Conservation (phyloP, 2,329 filamentous ascomycete species). For the Trichophyton verrucosum region DNA sequence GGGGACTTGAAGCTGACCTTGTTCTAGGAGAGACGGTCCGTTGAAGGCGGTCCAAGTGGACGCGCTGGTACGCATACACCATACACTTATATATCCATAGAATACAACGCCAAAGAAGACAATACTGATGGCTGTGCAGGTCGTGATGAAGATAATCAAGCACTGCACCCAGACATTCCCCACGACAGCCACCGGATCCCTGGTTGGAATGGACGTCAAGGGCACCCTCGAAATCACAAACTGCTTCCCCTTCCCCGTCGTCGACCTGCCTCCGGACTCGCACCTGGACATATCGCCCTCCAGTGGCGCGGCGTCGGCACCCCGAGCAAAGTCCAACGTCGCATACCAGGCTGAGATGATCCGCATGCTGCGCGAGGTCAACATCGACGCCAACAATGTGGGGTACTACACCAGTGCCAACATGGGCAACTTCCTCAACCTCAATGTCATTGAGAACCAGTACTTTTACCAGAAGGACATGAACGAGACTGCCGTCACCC, state of each 20-base stretch:
- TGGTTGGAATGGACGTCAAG: constrained; percentile 85
- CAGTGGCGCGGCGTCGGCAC: constrained; percentile 70
- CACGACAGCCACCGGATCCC: constrained; percentile 73
- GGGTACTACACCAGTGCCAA: constrained; percentile 98
- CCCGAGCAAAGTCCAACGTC: constrained; percentile 79
- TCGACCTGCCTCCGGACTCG: constrained; percentile 57
- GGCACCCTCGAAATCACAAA: constrained; percentile 82
- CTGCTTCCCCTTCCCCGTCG: constrained; percentile 80
- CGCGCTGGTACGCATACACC: constrained; percentile 56
- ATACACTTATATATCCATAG: constrained; percentile 13
- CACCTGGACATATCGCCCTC: constrained; percentile 59
- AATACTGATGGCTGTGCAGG: constrained; percentile 39
- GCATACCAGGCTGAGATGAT: constrained; percentile 95
- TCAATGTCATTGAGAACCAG: constrained; percentile 95
- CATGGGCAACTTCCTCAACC: constrained; percentile 96
- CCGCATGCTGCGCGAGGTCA: constrained; percentile 88
- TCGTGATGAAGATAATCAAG: constrained; percentile 97
- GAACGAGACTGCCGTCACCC: constrained; percentile 73
- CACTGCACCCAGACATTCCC: constrained; percentile 83
- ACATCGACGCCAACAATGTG: constrained; percentile 93
- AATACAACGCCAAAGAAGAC: background rate
- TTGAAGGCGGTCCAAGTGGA: constrained; percentile 87
- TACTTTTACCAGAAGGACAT: constrained; percentile 88
- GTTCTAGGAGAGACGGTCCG: constrained; percentile 50
- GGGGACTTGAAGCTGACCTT: constrained; percentile 16